These are phyloP conservation scores for Globisporangium yorkense DNA, from an alignment of 352 stramenopile genomes.

Conservation along the genomic window DNA sequence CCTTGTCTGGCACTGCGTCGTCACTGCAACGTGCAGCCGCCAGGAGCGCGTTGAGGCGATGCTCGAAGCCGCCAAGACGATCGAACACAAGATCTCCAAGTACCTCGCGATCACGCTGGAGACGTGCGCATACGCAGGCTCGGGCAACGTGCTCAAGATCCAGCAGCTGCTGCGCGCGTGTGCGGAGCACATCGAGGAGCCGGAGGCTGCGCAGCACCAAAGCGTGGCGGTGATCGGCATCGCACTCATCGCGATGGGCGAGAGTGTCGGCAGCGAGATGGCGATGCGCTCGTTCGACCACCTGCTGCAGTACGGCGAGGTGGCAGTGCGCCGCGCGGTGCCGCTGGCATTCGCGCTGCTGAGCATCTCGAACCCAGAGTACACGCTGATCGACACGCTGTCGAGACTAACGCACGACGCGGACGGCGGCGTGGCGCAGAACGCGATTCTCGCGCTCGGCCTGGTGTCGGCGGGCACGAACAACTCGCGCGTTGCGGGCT, in stretches of 20 bases:
- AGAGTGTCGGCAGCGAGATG: slow-evolving; percentile 98
- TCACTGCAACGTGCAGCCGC: slow-evolving; percentile 22
- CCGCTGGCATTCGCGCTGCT: slow-evolving; percentile 95
- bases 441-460: slow-evolving; percentile 96
- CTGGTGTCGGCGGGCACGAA: slow-evolving; percentile 98
- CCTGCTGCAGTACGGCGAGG: slow-evolving; percentile 99
- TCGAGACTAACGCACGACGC: slow-evolving; percentile 98
- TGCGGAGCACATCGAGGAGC: slow-evolving; percentile 94
- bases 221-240: slow-evolving; percentile 97
- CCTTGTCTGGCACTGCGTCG: slow-evolving; percentile 5
- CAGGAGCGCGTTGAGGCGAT: slow-evolving; percentile 97
- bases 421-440: slow-evolving; percentile 96
- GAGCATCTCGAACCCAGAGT: slow-evolving; percentile 98
- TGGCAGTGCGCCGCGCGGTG: slow-evolving; percentile 95
- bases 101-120: slow-evolving; percentile 96
- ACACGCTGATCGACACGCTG: slow-evolving; percentile 94
- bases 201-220: slow-evolving; percentile 79
- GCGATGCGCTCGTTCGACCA: slow-evolving; percentile 98
- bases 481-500: slow-evolving; percentile 97
- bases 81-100: slow-evolving; percentile 97
- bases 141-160: slow-evolving; percentile 98
- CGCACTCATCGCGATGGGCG: slow-evolving; percentile 97
- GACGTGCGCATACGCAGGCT: slow-evolving; percentile 97
- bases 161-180: slow-evolving; percentile 97
- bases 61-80: slow-evolving; percentile 97